phyloP scores from a whole-genome alignment of 2,329 filamentous ascomycete genomes.

The Sclerotinia borealis region DNA sequence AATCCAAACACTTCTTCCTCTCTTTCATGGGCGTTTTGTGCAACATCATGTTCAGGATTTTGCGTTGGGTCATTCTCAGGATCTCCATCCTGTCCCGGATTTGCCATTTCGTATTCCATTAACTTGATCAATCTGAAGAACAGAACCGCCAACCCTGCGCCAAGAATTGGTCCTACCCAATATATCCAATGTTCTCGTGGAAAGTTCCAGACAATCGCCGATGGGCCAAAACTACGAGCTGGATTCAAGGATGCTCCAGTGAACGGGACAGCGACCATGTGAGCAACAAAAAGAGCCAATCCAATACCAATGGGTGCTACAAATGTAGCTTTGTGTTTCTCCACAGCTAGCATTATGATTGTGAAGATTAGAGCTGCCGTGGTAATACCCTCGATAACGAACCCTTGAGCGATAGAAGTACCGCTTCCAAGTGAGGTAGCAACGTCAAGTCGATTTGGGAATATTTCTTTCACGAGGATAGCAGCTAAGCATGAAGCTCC shows the following conservation, averaged over 20 bases:
- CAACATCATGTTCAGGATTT: conserved; percentile 36
- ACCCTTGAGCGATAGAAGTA: conserved; percentile 39
- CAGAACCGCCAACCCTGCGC: conserved; percentile 42
- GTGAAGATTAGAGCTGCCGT: conserved; percentile 45
- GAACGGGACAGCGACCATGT: conserved; percentile 35
- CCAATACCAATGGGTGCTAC: conserved; percentile 40
- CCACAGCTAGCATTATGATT: conserved; percentile 44
- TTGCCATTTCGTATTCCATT: conserved; percentile 47
- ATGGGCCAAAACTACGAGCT: conserved; percentile 43
- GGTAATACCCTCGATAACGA: conserved; percentile 45
- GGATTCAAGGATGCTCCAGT: conserved; percentile 46
- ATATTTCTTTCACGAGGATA: conserved; percentile 37
- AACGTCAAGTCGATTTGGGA: conserved; percentile 32
- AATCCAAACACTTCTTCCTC: not conserved
- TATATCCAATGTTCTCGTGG: conserved; percentile 44
- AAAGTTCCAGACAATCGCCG: conserved; percentile 39
- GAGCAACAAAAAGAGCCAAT: conserved; percentile 38
- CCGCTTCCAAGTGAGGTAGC: conserved; percentile 38
- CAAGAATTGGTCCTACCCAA: conserved; percentile 46
- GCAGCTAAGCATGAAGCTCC: conserved; percentile 35
- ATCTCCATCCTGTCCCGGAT: conserved; percentile 41
- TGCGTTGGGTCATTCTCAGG: conserved; percentile 38
- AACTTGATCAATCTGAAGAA: conserved; percentile 47
- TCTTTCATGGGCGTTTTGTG: conserved; percentile 21
- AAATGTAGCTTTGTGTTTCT: conserved; percentile 42